These are phyloP conservation scores for Cytospora chrysosperma DNA, from an alignment of 2,329 filamentous ascomycete species.

Conservation along the genomic window DNA sequence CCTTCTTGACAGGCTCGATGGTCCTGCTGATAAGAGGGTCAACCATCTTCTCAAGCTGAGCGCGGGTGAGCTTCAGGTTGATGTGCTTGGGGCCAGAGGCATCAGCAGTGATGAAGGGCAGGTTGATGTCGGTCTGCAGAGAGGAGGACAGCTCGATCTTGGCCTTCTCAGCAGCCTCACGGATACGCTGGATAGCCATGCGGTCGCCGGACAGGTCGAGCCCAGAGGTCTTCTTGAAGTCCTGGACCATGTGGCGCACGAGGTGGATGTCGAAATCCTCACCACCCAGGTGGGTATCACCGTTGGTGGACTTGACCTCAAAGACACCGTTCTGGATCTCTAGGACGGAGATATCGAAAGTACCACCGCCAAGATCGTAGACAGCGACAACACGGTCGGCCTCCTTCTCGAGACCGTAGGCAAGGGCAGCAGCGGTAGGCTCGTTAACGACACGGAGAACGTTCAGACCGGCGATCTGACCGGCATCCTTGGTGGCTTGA, in stretches of 20 bases:
- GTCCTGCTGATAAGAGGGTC: constrained; percentile 85
- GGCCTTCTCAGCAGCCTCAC: constrained; percentile 97
- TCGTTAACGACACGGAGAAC: constrained; percentile 98
- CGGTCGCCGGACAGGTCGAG: constrained; percentile 89
- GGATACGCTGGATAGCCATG: constrained; percentile 99
- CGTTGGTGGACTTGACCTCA: constrained; percentile 98
- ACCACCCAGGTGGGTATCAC: constrained; percentile 97
- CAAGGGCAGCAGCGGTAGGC: constrained; percentile 91
- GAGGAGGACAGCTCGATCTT: constrained; percentile 98
- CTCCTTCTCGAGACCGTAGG: constrained; percentile 95
- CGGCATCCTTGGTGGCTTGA: constrained; percentile 97
- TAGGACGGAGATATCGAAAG: constrained; percentile 97
- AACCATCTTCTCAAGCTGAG: constrained; percentile 91
- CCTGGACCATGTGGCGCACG: constrained; percentile 87
- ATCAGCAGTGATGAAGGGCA: constrained; percentile 97
- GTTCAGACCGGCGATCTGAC: constrained; percentile 93
- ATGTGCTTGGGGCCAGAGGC: constrained; percentile 97
- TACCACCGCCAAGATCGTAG: constrained; percentile 98
- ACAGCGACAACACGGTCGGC: constrained; percentile 86
- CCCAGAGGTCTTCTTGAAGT: constrained; percentile 95
- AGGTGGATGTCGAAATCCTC: constrained; percentile 97
- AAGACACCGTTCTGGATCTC: constrained; percentile 98
- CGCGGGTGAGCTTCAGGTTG: constrained; percentile 88
- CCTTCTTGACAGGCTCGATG: constrained; percentile 92
- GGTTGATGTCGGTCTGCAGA: constrained; percentile 94